Evolutionary conservation across 495 filamentous ascomycete species (phyloP).

Genomic region (Haplographium delicatum): DNA sequence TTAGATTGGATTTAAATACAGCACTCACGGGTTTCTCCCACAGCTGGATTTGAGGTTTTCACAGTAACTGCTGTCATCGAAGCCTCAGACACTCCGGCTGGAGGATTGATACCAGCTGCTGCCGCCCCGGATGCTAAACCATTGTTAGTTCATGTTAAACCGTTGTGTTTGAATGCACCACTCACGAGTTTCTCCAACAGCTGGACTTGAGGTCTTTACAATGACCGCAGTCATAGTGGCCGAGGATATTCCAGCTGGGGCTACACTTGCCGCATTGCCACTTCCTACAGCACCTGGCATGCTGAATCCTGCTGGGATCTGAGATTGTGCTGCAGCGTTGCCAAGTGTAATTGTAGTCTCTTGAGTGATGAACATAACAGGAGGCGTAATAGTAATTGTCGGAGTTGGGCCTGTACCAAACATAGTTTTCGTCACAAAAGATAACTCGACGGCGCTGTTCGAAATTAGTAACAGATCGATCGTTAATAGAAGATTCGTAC

Average conservation of each 20-base stretch:
- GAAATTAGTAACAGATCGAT: constrained; percentile 2
- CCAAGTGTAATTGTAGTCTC: constrained; percentile 18
- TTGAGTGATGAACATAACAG: constrained; percentile 37
- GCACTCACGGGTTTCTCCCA: not conserved
- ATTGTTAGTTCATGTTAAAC: not conserved
- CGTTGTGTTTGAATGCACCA: no score
- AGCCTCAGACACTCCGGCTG: constrained; percentile 7
- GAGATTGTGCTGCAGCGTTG: constrained; percentile 12
- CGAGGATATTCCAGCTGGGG: not conserved
- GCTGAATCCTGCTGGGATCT: constrained; percentile 10
- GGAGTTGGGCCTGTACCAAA: constrained; percentile 29
- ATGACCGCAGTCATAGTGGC: constrained; percentile 1
- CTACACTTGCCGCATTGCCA: not conserved
- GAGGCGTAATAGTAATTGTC: constrained; percentile 38
- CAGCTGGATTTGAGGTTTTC: not conserved
- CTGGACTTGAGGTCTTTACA: constrained; percentile 1
- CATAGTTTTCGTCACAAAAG: constrained; percentile 35
- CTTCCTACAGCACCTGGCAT: constrained; percentile 8
- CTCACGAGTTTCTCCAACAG: not conserved
- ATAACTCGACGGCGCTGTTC: constrained; percentile 25
- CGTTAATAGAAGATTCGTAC: not conserved
- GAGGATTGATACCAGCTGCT: constrained; percentile 10
- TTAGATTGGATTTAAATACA: not conserved
- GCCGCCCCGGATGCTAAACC: constrained; percentile 5
- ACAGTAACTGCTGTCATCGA: constrained; percentile 1